Base-by-base conservation (phyloP, 1,284 basidiomycete genomes). In the Stygiomarasmius scandens region DNA sequence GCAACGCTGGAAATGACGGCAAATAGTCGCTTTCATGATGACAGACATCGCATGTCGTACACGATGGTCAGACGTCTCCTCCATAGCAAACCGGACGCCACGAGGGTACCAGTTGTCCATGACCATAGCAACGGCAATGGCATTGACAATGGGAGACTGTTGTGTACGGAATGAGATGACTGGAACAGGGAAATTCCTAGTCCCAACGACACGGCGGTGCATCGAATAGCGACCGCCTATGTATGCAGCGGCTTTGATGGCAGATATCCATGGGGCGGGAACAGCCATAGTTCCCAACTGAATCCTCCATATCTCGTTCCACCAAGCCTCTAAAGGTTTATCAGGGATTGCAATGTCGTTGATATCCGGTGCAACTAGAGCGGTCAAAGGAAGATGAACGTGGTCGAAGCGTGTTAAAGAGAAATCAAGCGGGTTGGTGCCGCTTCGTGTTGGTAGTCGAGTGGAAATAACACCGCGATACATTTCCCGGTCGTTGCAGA, bases 81-180 rank as follows among this genome's bases (percentile, higher is more conserved):
- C 66, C 67, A 75, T 71, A 19, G 71, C 69, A 22, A 70, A 60
- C 47, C 68, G 63, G 2, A 77, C 64, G 1, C 67, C 71, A 3
- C 63, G 53, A n/a, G 76, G 72, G 47, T 73, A 80, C 79, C 79
- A 83, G 49, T 71, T 77, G 24, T 69, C 72, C 66, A 82, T 66
- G 25, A 84, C 78, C 64, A 76, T 71, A 19, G 73, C 75, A 14
- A 76, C 74, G 1, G 82, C 78, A 5, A 75, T 72, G 1, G 77
- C 75, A 43, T 82, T 74, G 20, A 77, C 65, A 22, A 84, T 69
- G 3, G 82, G 81, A 72, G 76, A 78, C 54, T 83, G 81, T 61
- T 84, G 83, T 0, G 82, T 84, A n/a, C 83, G 75, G 69, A 84
- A 84, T 6, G 76, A 69, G 51, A 83, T 75, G 64, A 84, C 82